phyloP scores from a whole-genome alignment of 2,329 filamentous ascomycete species.

The Botrytis medusae region DNA sequence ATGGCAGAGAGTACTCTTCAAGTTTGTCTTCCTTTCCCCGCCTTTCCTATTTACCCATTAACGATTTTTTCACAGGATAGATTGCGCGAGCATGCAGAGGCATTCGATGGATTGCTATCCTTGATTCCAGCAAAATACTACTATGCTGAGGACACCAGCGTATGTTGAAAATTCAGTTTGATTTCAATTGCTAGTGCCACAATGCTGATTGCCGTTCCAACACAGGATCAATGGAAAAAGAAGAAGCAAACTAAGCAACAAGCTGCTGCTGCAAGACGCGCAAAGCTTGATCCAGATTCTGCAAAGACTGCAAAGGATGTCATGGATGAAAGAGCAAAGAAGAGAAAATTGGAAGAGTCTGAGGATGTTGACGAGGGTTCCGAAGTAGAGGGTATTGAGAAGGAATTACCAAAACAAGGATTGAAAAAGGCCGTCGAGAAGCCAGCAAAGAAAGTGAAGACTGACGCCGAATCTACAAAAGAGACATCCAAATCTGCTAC shows the following conservation, averaged over 20 bases:
- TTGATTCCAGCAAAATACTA: slow-evolving; percentile 72
- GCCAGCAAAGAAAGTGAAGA: slow-evolving; percentile 56
- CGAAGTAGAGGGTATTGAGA: slow-evolving; percentile 50
- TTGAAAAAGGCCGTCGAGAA: slow-evolving; percentile 49
- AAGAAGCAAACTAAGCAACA: slow-evolving; percentile 96
- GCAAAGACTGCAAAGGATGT: slow-evolving; percentile 91
- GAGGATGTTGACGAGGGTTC: slow-evolving; percentile 44
- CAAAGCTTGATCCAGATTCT: slow-evolving; percentile 88
- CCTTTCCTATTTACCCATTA: slow-evolving; percentile 24
- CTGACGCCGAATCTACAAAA: slow-evolving; percentile 27
- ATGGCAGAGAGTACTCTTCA: slow-evolving; percentile 41
- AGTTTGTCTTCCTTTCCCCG: slow-evolving; percentile 34
- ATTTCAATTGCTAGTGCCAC: slow-evolving; percentile 7
- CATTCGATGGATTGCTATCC: slow-evolving; percentile 58
- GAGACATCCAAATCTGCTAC: slow-evolving; percentile 38
- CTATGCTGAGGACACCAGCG: slow-evolving; percentile 68
- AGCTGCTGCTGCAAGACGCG: slow-evolving; percentile 76
- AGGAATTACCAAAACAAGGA: slow-evolving; percentile 64
- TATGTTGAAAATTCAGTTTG: slow-evolving; percentile 45
- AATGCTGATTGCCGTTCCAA: slow-evolving; percentile 27
- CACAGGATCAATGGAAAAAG: slow-evolving; percentile 85
- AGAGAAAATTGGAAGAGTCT: slow-evolving; percentile 73
- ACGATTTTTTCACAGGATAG: slow-evolving; percentile 46
- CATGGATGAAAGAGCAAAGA: slow-evolving; percentile 80
- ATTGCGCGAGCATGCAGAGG: slow-evolving; percentile 47